These are phyloP conservation scores for Raffaelea ambrosiae DNA, from an alignment of 2,329 filamentous ascomycete genomes.

Conservation along the genomic window DNA sequence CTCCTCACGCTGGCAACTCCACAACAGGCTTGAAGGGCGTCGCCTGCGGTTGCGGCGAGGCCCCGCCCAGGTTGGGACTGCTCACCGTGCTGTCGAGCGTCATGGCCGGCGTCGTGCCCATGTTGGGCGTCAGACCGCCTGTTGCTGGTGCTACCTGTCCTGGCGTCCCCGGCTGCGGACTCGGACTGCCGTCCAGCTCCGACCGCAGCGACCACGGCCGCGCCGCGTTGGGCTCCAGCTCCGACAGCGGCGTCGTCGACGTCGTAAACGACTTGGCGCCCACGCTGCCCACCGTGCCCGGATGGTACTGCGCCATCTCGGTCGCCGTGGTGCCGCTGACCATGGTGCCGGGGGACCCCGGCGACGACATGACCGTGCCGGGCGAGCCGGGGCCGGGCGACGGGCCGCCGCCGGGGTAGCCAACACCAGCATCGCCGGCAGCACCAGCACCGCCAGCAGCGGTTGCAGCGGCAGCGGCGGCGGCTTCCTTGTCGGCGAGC, in stretches of 20 bases:
- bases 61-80: too few species aligned
- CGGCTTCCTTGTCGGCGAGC: too few species aligned
- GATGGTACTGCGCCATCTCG: background rate
- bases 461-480: too few species aligned
- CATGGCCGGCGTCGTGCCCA: background rate
- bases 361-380: background rate
- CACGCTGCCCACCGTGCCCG: background rate
- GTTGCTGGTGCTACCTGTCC: too few species aligned
- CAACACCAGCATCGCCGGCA: too few species aligned
- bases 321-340: background rate
- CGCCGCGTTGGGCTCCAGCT: conserved; percentile 10
- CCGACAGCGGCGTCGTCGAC: conserved; percentile 1
- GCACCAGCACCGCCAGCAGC: background rate
- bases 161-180: background rate
- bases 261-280: background rate
- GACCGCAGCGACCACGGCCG: conserved; percentile 15
- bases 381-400: too few species aligned
- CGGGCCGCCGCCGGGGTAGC: too few species aligned
- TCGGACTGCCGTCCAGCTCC: conserved; percentile 10
- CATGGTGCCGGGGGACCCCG: background rate
- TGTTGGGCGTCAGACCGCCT: background rate
- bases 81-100: background rate
- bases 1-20: too few species aligned
- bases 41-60: too few species aligned
- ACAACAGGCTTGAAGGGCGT: too few species aligned